Evolutionary conservation across 129 eudicot species (phyloP).

Genomic region (Sambucus nigra): DNA sequence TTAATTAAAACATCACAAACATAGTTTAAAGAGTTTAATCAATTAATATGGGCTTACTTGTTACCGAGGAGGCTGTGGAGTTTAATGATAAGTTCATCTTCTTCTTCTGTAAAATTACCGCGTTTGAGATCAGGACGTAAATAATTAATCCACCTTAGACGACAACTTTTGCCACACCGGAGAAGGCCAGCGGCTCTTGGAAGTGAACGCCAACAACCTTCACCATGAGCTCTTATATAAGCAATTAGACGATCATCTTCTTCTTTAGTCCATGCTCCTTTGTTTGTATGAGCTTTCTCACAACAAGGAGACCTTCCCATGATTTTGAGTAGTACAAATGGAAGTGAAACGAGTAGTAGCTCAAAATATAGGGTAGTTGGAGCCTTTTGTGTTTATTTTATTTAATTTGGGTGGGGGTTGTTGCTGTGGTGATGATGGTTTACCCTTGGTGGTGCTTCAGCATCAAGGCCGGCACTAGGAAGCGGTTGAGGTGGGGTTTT

Average conservation of each 20-base stretch:
- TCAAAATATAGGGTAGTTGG: too few species aligned
- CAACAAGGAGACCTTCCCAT: constrained; percentile 99
- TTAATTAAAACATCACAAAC: not conserved
- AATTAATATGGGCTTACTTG: constrained; percentile 37
- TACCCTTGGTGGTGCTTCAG: constrained; percentile 17
- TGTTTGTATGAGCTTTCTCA: constrained; percentile 98
- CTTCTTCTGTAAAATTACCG: constrained; percentile 84
- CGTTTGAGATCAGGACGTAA: constrained; percentile 90
- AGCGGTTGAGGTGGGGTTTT: constrained; percentile 57
- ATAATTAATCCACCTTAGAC: constrained; percentile 95
- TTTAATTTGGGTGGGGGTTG: not conserved
- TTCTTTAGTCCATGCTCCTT: constrained; percentile 99
- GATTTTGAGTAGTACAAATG: not conserved
- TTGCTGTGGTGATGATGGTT: too few species aligned
- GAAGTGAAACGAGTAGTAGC: not conserved
- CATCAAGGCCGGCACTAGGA: constrained; percentile 38
- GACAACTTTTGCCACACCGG: constrained; percentile 97
- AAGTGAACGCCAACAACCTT: constrained; percentile 94
- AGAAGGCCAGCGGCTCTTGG: constrained; percentile 99
- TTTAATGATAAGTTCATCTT: constrained; percentile 89
- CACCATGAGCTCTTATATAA: constrained; percentile 78
- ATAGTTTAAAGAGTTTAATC: too few species aligned
- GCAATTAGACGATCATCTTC: constrained; percentile 91
- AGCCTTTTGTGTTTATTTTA: too few species aligned
- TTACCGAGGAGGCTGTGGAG: constrained; percentile 90